Evolutionary conservation across 208 protist genomes (phyloP), one percentile per base, ranked within the genome.

Genomic region (Leishmania lainsoni): DNA sequence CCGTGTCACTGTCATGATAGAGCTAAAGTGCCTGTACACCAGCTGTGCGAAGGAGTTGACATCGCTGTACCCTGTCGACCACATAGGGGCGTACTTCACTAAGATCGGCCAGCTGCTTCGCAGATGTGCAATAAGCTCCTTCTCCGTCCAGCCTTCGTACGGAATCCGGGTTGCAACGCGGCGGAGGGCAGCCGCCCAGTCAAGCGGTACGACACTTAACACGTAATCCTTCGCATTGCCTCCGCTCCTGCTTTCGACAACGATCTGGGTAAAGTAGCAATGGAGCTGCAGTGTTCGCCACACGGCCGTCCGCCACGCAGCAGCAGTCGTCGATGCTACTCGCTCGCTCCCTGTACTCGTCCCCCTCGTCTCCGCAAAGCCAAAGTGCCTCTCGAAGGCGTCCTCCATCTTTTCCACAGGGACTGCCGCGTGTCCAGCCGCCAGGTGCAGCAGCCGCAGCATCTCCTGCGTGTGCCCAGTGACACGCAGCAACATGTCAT

Each of bases 81-180:
- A 89, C 74, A 56, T 10, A 17, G 48, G 63, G 26, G 59, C 9
- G 22, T 74, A 65, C n/a, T 29, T 20, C 54, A 68, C 72, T 32
- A 93, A 76, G 32, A 78, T 58, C 10, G 85, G 56, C 61, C 81
- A 83, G 35, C 73, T 58, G 16, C 75, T 29, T 14, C 59, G 66
- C 56, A 97, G 76, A 49, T 42, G 52, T 14, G 78, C 22, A 48
- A 89, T 42, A 20, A 96, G 75, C 39, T 85, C 83, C 8, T 29
- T 49, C 84, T 97, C 92, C 35, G 86, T 86, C 61, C 90, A 88
- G 10, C 94, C 94, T 72, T 97, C 94, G 52, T 79, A 81, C 2
- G 94, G 94, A 22, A 97, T 76, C 8, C 6, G 0, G 8, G 71
- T 72, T 8, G 91, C 88, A 16, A 93, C 73, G 29, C 26, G 68